Evolutionary conservation across 805 yeast genomes (phyloP).

Genomic region (Monosporozyma servazzii): DNA sequence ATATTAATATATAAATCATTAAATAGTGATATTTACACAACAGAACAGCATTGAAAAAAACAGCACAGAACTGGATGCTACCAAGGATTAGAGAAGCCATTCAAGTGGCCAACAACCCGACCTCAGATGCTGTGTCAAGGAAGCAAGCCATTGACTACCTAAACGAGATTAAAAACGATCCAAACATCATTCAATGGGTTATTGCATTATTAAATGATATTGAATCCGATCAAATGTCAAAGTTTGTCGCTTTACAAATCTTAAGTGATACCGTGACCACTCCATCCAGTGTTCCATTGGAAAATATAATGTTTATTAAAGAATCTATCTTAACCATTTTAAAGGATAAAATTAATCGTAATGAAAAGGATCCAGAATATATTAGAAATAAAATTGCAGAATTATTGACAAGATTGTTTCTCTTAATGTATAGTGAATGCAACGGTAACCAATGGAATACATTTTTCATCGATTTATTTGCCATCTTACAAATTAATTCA

Average conservation of each 20-base stretch:
- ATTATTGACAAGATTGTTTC: conserved; percentile 26
- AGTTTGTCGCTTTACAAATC: conserved; percentile 28
- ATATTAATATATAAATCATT: not conserved
- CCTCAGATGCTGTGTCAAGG: conserved; percentile 51
- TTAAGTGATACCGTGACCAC: conserved; percentile 19
- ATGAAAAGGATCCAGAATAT: conserved; percentile 24
- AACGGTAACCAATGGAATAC: conserved; percentile 26
- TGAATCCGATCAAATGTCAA: conserved; percentile 21
- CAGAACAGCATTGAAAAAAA: not conserved
- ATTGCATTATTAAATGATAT: conserved; percentile 19
- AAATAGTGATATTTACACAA: too few species aligned
- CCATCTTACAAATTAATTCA: conserved; percentile 16
- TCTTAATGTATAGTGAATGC: conserved; percentile 25
- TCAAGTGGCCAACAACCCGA: conserved; percentile 65
- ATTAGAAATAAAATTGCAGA: conserved; percentile 29
- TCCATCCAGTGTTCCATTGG: conserved; percentile 2
- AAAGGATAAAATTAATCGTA: conserved; percentile 14
- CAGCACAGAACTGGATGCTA: conserved; percentile 8
- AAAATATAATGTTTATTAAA: conserved; percentile 16
- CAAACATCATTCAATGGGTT: conserved; percentile 22
- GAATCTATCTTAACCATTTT: conserved; percentile 17
- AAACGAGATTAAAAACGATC: conserved; percentile 21
- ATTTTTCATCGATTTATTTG: conserved; percentile 26
- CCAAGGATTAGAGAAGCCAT: conserved; percentile 81
- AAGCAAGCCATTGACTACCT: conserved; percentile 40